These are phyloP conservation scores for Vigna nakashimae DNA, from an alignment of 306 rosid species.

Conservation along the genomic window DNA sequence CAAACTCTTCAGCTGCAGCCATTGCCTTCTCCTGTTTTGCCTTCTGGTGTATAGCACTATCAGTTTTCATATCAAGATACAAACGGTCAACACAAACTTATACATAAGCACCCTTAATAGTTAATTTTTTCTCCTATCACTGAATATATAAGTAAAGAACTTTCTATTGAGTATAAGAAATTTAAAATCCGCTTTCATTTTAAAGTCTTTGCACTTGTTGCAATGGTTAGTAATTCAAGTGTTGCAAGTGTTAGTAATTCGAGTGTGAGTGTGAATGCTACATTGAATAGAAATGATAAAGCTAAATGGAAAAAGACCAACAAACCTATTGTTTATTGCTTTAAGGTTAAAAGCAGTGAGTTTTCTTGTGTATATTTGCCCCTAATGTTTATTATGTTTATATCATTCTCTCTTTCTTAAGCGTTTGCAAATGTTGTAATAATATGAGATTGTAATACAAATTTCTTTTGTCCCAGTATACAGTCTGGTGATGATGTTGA, in stretches of 20 bases:
- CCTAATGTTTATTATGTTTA: too few species aligned
- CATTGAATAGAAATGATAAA: too few species aligned
- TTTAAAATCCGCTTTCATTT: background rate
- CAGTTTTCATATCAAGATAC: conserved; percentile 63
- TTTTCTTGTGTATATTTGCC: too few species aligned
- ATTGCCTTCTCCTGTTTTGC: conserved; percentile 68
- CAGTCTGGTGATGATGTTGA: background rate
- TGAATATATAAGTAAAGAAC: too few species aligned
- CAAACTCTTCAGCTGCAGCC: conserved; percentile 46
- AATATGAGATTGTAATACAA: conserved; percentile 18
- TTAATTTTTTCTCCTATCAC: background rate
- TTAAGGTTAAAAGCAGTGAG: too few species aligned
- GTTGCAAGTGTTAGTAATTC: too few species aligned
- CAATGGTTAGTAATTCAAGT: too few species aligned
- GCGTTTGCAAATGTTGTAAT: background rate
- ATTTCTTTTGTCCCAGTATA: background rate
- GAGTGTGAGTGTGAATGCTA: too few species aligned
- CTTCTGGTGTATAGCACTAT: conserved; percentile 53
- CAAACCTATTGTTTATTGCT: too few species aligned
- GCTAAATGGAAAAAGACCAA: too few species aligned
- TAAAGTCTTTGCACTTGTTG: background rate
- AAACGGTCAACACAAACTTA: conserved; percentile 52
- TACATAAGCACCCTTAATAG: conserved; percentile 31
- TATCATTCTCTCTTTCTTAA: background rate
- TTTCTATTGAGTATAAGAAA: background rate